Base-by-base conservation (phyloP, 2,329 filamentous ascomycete species). In the Mycosphaerella sp. region DNA sequence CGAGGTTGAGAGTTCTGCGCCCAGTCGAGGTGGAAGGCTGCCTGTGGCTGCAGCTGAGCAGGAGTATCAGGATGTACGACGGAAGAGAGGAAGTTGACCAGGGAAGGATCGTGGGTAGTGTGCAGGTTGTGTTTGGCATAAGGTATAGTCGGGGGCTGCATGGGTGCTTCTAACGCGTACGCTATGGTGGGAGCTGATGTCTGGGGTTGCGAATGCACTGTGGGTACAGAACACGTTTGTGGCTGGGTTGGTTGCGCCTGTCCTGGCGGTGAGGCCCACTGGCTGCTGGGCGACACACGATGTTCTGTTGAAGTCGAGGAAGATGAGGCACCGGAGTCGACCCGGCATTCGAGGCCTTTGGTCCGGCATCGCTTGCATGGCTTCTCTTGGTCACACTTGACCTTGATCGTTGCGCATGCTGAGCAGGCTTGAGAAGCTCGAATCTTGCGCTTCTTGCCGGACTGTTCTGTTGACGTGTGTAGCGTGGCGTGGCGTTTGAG, bases 301-400 rank as follows among this genome's bases (percentile, higher is more conserved):
- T 47, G 45, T 34, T 50, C 50, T 21, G 32, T 29, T 47, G 36
- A 29, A 43, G 23, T 31, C 3, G 48, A 14, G 7, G 46, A 14
- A 12, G 46, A 42, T 21, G 38, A 38, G 31, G 58, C 50, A 6
- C 29, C 49, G 34, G 54, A 48, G 31, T 59, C 56, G 3, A 59
- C 54, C 12, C 59, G 56, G 39, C 59, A 61, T 11, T 61, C 59
- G 14, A 61, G 42, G 21, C 56, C 56, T 50, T 59, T 61, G 14
- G 45, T 56, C 31, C 45, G 48, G 42, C 59, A 61, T 47, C 59
- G 46, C 45, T 59, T 59, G 54, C 58, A 60, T 39, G 58, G 58
- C 56, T 60, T 60, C 32, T 59, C 56, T 55, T 61, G 59, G 32
- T 59, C 56, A 46, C 59, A 61, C 43, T 61, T 61, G 26, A 61